A percentile compares a stretch with the other conserved stretches of the same genome.
These are phyloP conservation scores for Taphrina sp. DNA, from an alignment of 1,139 yeast species.

Conservation along the genomic window DNA sequence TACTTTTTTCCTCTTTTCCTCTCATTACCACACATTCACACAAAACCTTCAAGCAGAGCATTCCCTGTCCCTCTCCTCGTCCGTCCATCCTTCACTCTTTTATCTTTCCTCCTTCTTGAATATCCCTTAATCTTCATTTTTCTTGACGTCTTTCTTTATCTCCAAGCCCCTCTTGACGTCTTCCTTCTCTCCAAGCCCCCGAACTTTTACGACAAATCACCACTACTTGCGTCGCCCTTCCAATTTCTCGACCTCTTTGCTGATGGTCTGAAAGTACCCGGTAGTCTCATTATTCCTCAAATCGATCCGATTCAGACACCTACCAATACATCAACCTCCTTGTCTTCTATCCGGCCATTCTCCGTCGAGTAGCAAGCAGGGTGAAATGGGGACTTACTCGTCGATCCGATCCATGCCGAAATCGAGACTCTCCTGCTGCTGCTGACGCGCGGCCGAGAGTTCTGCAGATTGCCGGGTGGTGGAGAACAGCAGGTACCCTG, in stretches of 20 bases:
- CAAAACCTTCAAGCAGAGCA: constrained; percentile 16
- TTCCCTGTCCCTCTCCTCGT: background rate
- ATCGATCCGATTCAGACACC: constrained; percentile 27
- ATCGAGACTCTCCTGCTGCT: background rate
- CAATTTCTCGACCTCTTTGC: constrained; percentile 20
- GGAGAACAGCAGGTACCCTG: no score
- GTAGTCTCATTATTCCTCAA: constrained; percentile 29
- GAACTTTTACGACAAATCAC: no score
- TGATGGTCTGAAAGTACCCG: constrained; percentile 19
- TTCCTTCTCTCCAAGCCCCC: no score
- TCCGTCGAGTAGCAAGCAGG: background rate
- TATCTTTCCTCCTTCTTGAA: background rate
- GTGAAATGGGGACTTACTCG: background rate
- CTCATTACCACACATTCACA: constrained; percentile 3
- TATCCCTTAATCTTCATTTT: constrained; percentile 2
- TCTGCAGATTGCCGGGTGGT: no score
- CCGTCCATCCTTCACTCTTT: background rate
- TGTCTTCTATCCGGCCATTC: no score
- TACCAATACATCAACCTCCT: background rate
- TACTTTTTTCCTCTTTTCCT: background rate
- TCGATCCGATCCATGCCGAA: constrained; percentile 26
- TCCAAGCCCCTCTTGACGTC: no score
- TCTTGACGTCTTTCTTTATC: constrained; percentile 18
- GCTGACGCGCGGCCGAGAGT: no score
- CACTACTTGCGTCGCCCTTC: constrained; percentile 4